Base-by-base conservation (phyloP, 1,139 yeast genomes). In the Taphrina confusa region DNA sequence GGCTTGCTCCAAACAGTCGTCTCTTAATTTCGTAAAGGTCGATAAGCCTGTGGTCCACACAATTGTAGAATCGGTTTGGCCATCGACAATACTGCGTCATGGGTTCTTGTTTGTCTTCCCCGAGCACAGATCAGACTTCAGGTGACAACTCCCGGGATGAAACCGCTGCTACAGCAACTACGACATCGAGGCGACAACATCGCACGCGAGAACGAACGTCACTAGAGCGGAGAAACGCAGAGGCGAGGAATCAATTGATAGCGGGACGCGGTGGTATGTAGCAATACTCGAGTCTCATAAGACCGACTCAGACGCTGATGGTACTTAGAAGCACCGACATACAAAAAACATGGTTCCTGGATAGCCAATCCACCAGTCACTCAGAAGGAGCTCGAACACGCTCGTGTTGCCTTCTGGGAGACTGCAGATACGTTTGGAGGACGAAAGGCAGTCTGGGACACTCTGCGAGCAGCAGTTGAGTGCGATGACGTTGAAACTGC, bases 391-490 rank as follows among this genome's bases (percentile, higher is more conserved):
- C 34, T 54, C 22, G 51, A 42, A 18, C 58, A 46, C 18, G 42
- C 58, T 3, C 42, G 58, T 5, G 18, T 30, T 3, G 58, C 58
- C 8, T 54, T 54, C 25, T 54, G 58, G 58, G 58, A 54, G 44
- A 54, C 58, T 18, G 58, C 58, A n/a, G 58, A 54, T 27, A 54
- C 58, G 9, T 54, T 54, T 18, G 58, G 58, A 9, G 58, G 58
- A n/a, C 50, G 58, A 8, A 45, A 23, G 20, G 58, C 42, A 16
- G 49, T 54, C n/a, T 54, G 58, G 58, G 44, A 45, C 11, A 54
- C 36, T 12, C 36, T 54, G 33, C 44, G 49, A 27, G 58, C 58
- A 14, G 58, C 58, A 11, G 58, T 54, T 33, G 37, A 54, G 33
- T 45, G 51, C 39, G 45, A 42, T 12, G 58, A 54, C 28, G 51